Conservation (phyloP, 345 rosid species). For the Heritiera fomes region DNA sequence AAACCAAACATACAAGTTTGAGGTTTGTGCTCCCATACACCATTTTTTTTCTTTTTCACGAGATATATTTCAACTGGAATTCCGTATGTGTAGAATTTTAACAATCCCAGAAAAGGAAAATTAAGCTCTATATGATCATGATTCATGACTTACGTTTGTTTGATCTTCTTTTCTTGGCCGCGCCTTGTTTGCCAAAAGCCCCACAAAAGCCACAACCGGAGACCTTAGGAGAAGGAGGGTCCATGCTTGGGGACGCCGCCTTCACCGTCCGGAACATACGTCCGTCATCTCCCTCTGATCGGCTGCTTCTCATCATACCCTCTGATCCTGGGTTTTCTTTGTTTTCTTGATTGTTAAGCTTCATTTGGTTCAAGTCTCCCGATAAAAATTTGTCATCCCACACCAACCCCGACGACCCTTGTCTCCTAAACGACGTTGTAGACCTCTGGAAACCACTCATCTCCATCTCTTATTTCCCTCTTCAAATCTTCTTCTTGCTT, state of each 20-base stretch:
- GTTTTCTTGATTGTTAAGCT: slow-evolving; percentile 4
- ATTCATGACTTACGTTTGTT: slow-evolving; percentile 25
- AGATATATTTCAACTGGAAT: not conserved
- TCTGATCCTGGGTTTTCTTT: slow-evolving; percentile 1
- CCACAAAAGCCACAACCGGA: slow-evolving; percentile 61
- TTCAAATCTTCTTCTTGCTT: not conserved
- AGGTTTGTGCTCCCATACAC: slow-evolving; percentile 1
- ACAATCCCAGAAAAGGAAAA: not conserved
- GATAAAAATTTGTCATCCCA: slow-evolving; percentile 70
- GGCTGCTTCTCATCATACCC: slow-evolving; percentile 31
- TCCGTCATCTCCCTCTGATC: slow-evolving; percentile 38
- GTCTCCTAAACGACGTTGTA: slow-evolving; percentile 72
- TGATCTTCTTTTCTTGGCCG: slow-evolving; percentile 26
- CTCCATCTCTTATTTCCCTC: slow-evolving; percentile 2
- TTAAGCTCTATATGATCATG: not conserved
- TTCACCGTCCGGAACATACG: slow-evolving; percentile 22
- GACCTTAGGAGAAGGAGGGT: slow-evolving; percentile 73
- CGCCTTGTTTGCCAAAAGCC: slow-evolving; percentile 39
- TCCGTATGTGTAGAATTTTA: not conserved
- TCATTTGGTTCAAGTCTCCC: slow-evolving; percentile 36
- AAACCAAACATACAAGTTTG: not conserved
- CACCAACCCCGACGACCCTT: slow-evolving; percentile 80
- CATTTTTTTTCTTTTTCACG: not conserved
- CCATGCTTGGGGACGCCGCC: slow-evolving; percentile 37
- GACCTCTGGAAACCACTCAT: slow-evolving; percentile 63